These are phyloP conservation scores for Metschnikowia orientalis DNA, from an alignment of 805 yeast species.

Conservation along the genomic window DNA sequence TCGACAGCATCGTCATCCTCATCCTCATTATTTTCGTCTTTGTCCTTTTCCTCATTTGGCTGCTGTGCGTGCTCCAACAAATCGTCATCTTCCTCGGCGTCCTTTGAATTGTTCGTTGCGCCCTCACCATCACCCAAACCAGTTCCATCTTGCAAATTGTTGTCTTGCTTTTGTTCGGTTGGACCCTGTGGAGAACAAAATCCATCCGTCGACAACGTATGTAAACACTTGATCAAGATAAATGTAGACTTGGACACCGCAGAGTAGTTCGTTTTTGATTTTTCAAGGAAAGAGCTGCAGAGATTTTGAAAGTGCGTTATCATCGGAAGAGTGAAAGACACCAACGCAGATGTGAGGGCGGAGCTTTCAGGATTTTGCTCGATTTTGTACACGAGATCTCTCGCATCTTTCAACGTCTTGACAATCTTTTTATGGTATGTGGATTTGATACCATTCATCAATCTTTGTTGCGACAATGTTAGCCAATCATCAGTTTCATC, in stretches of 20 bases:
- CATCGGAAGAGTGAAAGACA: constrained; percentile 59
- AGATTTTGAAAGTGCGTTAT: constrained; percentile 55
- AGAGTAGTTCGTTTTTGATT: constrained; percentile 45
- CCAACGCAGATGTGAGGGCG: constrained; percentile 41
- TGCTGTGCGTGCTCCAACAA: constrained; percentile 72
- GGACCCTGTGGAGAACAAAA: constrained; percentile 91
- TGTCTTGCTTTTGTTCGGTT: constrained; percentile 54
- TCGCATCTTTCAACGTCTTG: constrained; percentile 30
- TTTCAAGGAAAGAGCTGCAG: constrained; percentile 38
- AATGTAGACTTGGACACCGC: constrained; percentile 59
- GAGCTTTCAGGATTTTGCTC: constrained; percentile 40
- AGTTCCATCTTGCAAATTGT: constrained; percentile 75
- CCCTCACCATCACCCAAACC: constrained; percentile 94
- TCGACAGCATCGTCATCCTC: constrained; percentile 84
- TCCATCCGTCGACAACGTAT: constrained; percentile 68
- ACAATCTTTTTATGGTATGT: constrained; percentile 38
- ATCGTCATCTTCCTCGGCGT: constrained; percentile 89
- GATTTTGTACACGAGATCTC: constrained; percentile 29
- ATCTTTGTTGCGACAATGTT: constrained; percentile 41
- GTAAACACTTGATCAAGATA: constrained; percentile 51
- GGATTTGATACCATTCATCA: constrained; percentile 38
- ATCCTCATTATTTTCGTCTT: constrained; percentile 59
- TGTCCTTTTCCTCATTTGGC: constrained; percentile 63
- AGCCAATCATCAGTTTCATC: constrained; percentile 69
- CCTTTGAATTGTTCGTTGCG: constrained; percentile 73